These are phyloP conservation scores for Bullera alba DNA, from an alignment of 768 basidiomycete species.

Conservation along the genomic window DNA sequence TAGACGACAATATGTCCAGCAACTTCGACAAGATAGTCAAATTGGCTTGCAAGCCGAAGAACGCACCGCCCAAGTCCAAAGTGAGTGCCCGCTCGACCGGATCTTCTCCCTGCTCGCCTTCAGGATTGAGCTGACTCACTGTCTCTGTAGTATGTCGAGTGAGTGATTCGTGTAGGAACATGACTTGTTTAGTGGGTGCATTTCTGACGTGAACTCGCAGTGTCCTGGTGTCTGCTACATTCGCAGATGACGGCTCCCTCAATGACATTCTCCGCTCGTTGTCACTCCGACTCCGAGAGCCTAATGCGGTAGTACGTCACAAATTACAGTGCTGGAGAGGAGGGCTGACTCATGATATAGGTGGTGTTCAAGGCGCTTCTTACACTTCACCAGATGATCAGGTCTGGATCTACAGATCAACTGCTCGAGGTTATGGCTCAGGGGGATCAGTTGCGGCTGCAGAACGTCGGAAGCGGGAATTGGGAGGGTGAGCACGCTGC, in stretches of 20 bases:
- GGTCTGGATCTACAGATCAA: constrained; percentile 92
- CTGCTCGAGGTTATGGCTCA: constrained; percentile 75
- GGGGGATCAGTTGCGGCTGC: constrained; percentile 66
- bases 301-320: constrained; percentile 74
- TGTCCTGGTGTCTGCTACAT: constrained; percentile 93
- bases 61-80: constrained; percentile 91
- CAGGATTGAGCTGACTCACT: background rate
- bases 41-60: constrained; percentile 94
- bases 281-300: constrained; percentile 74
- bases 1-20: constrained; percentile 30
- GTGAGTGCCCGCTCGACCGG: constrained; percentile 49
- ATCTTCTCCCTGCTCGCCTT: constrained; percentile 1
- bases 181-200: background rate
- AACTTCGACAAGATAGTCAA: constrained; percentile 68
- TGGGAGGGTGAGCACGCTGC: constrained; percentile 69
- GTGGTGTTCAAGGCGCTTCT: constrained; percentile 97
- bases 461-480: constrained; percentile 68
- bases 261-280: constrained; percentile 89
- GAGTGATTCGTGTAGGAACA: constrained; percentile 11
- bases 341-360: constrained; percentile 49
- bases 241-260: constrained; percentile 86
- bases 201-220: constrained; percentile 12
- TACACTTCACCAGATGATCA: constrained; percentile 91
- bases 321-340: too few species aligned
- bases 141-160: constrained; percentile 71